Percentiles rank a stretch among this genome's conserved stretches.
phyloP scores from a whole-genome alignment of 805 yeast genomes.

The Gaillardinia entomophila region DNA sequence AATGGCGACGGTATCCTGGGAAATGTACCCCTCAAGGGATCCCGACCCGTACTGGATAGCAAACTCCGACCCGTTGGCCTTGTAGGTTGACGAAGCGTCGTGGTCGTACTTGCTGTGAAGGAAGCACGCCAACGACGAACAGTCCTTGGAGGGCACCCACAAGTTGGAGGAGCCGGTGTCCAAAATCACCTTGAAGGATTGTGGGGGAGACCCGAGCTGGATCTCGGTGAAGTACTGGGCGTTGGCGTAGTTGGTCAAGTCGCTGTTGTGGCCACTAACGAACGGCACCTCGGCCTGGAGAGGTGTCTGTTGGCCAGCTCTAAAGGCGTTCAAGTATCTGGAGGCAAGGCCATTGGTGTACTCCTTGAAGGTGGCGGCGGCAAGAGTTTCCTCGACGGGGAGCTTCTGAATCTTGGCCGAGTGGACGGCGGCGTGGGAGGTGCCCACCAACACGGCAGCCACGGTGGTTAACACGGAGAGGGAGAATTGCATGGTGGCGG shows the following conservation, averaged over 20 bases:
- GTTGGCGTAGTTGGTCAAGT: constrained; percentile 87
- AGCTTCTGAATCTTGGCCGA: constrained; percentile 55
- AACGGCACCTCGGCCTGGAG: constrained; percentile 9
- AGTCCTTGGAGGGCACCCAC: constrained; percentile 91
- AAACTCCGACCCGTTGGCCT: constrained; percentile 81
- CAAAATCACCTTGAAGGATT: constrained; percentile 84
- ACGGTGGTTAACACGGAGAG: constrained; percentile 36
- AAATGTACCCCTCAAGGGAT: constrained; percentile 83
- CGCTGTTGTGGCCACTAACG: constrained; percentile 57
- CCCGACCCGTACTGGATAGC: constrained; percentile 91
- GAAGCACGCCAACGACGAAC: constrained; percentile 92
- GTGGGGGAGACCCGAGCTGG: constrained; percentile 88
- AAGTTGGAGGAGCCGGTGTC: constrained; percentile 96
- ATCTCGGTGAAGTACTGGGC: constrained; percentile 96
- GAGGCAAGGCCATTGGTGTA: constrained; percentile 55
- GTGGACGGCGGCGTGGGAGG: constrained; percentile 46
- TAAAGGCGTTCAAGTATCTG: constrained; percentile 52
- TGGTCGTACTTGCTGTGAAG: constrained; percentile 90
- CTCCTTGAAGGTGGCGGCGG: constrained; percentile 43
- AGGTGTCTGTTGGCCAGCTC: constrained; percentile 22
- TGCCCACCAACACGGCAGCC: constrained; percentile 33
- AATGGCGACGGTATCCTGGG: constrained; percentile 74
- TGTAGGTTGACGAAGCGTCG: constrained; percentile 72
- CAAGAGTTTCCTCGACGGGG: constrained; percentile 51
- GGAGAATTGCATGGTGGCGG: constrained; percentile 25